Base-by-base conservation (phyloP, 768 basidiomycete species). In the Pleurotus tuber-regium region DNA sequence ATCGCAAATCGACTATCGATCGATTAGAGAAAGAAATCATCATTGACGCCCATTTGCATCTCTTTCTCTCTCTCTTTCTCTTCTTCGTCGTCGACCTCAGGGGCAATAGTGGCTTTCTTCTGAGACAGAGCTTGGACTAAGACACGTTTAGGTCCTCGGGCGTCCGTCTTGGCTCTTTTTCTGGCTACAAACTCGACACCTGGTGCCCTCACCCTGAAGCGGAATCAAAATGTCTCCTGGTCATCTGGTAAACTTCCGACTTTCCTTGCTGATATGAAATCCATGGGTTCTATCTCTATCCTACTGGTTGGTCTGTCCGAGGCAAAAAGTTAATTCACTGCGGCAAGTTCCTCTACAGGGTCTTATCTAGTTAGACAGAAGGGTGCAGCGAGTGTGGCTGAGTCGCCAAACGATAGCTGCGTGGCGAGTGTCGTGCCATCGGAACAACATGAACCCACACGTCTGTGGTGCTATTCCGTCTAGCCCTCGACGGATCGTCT, bases 1-100 rank as follows among this genome's bases (percentile, higher is more conserved):
- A 33, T 35, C 31, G 30, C 46, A 33, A 29, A 48, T 48, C 46
- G 46, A 48, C 46, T 25, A 48, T 48, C 46, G 46, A 48, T 48
- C 46, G 46, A 48, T 48, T 31, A 35, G 11, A 28, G 19, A 4
- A 19, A 35, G 31, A 9, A 48, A 48, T n/a, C 19, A 21, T 19
- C 46, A 26, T 48, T 31, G 46, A 21, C 46, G 46, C 46, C 8
- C 46, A 35, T 36, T 18, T 2, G 10, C 46, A 8, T 23, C 35
- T 46, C 43, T 35, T 48, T 48, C 46, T 30, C 23, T 7, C 46
- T 14, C 46, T 23, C 23, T 48, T 31, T 21, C 23, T 26, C 28
- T n/a, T 48, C 46, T 29, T 21, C 28, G 1, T 42, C 28, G 18
- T 12, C 14, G 35, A 38, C 35, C n/a, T 2, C n/a, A n/a, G n/a